Evolutionary conservation across 1,284 basidiomycete species (phyloP).

Genomic region (Rhodofomes roseus): DNA sequence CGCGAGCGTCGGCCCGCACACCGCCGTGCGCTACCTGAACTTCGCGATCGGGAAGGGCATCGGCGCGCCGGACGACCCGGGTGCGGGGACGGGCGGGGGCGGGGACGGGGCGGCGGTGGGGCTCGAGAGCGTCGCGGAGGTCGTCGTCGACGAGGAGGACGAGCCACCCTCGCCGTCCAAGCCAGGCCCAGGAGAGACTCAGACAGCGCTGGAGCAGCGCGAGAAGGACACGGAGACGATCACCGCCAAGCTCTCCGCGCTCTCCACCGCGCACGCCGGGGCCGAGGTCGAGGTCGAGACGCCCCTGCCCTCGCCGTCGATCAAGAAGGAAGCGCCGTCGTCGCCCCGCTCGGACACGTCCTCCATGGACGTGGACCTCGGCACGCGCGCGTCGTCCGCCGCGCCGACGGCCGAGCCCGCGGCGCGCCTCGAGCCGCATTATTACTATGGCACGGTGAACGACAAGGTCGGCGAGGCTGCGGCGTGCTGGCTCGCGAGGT

Average conservation of each 20-base stretch:
- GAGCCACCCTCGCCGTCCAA: not conserved
- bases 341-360: slow-evolving; percentile 28
- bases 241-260: slow-evolving; percentile 21
- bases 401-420: not conserved
- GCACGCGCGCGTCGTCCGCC: not conserved
- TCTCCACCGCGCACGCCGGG: not conserved
- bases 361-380: slow-evolving; percentile 11
- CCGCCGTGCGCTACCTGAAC: slow-evolving; percentile 73
- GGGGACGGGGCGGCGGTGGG: slow-evolving; percentile 55
- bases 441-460: slow-evolving; percentile 79
- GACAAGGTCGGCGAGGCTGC: slow-evolving; percentile 91
- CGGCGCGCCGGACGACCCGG: slow-evolving; percentile 44
- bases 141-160: slow-evolving; percentile 29
- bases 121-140: slow-evolving; percentile 64
- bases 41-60: slow-evolving; percentile 82
- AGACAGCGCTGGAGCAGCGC: not conserved
- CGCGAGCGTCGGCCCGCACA: slow-evolving; percentile 76
- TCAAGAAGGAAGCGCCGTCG: slow-evolving; percentile 33
- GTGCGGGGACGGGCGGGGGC: slow-evolving; percentile 40
- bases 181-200: not conserved
- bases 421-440: slow-evolving; percentile 27
- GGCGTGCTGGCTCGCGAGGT: slow-evolving; percentile 84
- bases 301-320: not conserved
- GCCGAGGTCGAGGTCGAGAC: too few species aligned
- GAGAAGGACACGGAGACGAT: slow-evolving; percentile 10